A percentile compares a stretch with the other conserved stretches of the same genome.
phyloP scores from a whole-genome alignment of 805 yeast species.

The Candida nemodendra region DNA sequence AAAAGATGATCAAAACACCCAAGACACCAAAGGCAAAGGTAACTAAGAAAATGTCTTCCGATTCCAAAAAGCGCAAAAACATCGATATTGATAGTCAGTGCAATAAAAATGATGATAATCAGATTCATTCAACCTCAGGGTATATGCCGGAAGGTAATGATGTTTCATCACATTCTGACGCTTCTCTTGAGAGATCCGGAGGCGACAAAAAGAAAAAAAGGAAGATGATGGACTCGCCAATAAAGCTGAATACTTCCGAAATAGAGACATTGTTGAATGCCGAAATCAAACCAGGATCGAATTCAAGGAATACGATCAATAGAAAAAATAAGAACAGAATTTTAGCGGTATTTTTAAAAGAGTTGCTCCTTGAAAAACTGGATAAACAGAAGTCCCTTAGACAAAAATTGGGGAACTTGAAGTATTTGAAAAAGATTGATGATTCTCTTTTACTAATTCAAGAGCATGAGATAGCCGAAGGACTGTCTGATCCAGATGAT shows the following conservation, averaged over 20 bases:
- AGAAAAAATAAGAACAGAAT: slow-evolving; percentile 27
- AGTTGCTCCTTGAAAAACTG: slow-evolving; percentile 21
- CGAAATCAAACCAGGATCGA: slow-evolving; percentile 24
- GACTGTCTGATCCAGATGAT: slow-evolving; percentile 1
- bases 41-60: not conserved
- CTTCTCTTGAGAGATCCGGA: slow-evolving; percentile 4
- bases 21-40: slow-evolving; percentile 1
- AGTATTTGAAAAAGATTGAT: slow-evolving; percentile 16
- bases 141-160: not conserved
- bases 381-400: slow-evolving; percentile 21
- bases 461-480: slow-evolving; percentile 7
- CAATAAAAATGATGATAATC: not conserved
- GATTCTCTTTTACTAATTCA: slow-evolving; percentile 13
- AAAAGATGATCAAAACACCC: slow-evolving; percentile 4
- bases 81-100: not conserved
- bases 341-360: slow-evolving; percentile 28
- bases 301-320: slow-evolving; percentile 24
- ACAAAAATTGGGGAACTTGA: slow-evolving; percentile 25
- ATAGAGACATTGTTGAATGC: slow-evolving; percentile 24
- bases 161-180: not conserved
- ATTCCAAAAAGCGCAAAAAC: slow-evolving; percentile 3
- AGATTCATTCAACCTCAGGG: not conserved
- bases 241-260: slow-evolving; percentile 17
- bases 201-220: slow-evolving; percentile 19
- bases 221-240: slow-evolving; percentile 17